phyloP scores from a whole-genome alignment of 2,329 filamentous ascomycete genomes.

The Aspergillus sp. region DNA sequence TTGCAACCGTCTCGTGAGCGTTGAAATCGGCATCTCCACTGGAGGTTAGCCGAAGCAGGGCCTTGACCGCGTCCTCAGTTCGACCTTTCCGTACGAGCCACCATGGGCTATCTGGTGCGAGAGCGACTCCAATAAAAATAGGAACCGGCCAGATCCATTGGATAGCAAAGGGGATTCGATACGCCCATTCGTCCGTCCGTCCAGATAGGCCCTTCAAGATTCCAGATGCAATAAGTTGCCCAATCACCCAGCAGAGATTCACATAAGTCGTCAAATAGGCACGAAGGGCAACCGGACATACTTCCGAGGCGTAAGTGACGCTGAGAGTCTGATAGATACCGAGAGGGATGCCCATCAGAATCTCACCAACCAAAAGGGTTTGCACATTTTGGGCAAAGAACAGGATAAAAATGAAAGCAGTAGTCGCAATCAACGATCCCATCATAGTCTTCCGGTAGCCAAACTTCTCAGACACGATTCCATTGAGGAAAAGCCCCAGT shows the following conservation, averaged over 20 bases:
- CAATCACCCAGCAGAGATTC: slow-evolving; percentile 15
- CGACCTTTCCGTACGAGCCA: slow-evolving; percentile 38
- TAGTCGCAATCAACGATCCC: background rate
- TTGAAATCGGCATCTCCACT: no score
- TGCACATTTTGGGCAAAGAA: slow-evolving; percentile 3
- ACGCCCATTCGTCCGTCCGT: slow-evolving; percentile 31
- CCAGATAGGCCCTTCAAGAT: slow-evolving; percentile 34
- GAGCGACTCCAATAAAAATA: slow-evolving; percentile 17
- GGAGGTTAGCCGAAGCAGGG: no score
- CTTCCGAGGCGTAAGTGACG: slow-evolving; percentile 3
- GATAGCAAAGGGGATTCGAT: slow-evolving; percentile 38
- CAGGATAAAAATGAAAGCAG: slow-evolving; percentile 3
- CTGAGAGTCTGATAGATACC: slow-evolving; percentile 5
- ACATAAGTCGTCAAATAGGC: slow-evolving; percentile 8
- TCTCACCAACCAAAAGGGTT: background rate
- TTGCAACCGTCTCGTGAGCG: no score
- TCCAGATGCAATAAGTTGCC: slow-evolving; percentile 38
- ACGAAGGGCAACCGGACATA: slow-evolving; percentile 1
- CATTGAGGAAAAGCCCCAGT: slow-evolving; percentile 19
- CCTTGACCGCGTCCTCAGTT: no score
- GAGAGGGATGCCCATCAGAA: slow-evolving; percentile 4
- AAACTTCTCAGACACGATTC: slow-evolving; percentile 18
- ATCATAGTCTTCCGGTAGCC: slow-evolving; percentile 18
- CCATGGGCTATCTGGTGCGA: slow-evolving; percentile 38
- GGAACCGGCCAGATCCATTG: slow-evolving; percentile 30